These are phyloP conservation scores for Fusarium buxicola DNA, from an alignment of 2,329 filamentous ascomycete species.

Conservation along the genomic window DNA sequence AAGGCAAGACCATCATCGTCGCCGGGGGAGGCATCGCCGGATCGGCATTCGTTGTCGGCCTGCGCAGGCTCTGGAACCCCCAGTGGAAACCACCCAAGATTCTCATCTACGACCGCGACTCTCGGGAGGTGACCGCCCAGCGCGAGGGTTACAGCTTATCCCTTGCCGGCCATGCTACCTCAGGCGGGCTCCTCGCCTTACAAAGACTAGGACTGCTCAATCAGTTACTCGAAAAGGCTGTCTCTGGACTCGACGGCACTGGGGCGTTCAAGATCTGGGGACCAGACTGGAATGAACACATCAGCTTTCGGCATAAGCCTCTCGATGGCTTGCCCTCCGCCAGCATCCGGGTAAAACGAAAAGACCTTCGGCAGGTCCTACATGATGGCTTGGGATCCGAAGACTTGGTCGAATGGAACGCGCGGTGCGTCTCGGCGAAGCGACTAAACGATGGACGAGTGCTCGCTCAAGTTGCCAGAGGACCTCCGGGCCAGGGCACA, in stretches of 20 bases:
- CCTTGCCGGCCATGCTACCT: slow-evolving; percentile 50
- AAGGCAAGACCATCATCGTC: slow-evolving; percentile 57
- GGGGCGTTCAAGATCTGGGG: slow-evolving; percentile 57
- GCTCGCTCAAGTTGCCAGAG: slow-evolving; percentile 34
- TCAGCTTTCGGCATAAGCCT: slow-evolving; percentile 49
- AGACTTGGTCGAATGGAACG: slow-evolving; percentile 44
- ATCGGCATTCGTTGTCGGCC: slow-evolving; percentile 54
- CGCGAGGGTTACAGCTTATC: slow-evolving; percentile 56
- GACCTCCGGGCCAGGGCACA: background rate
- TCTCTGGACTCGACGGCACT: slow-evolving; percentile 46
- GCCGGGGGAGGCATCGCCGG: slow-evolving; percentile 59
- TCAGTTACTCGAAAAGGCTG: slow-evolving; percentile 44
- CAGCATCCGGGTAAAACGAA: slow-evolving; percentile 53
- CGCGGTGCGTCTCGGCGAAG: slow-evolving; percentile 41
- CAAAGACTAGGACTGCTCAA: slow-evolving; percentile 55
- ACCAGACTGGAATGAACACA: slow-evolving; percentile 49
- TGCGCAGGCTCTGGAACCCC: slow-evolving; percentile 54
- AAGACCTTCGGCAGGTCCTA: slow-evolving; percentile 51
- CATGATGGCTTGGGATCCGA: slow-evolving; percentile 40
- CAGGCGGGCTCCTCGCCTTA: slow-evolving; percentile 53
- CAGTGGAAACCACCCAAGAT: slow-evolving; percentile 48
- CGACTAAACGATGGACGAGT: slow-evolving; percentile 41
- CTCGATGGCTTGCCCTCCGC: slow-evolving; percentile 50
- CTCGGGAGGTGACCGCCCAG: slow-evolving; percentile 42
- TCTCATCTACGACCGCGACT: slow-evolving; percentile 57